Base-by-base conservation (phyloP, 345 rosid genomes). In the Eutrema japonicum region DNA sequence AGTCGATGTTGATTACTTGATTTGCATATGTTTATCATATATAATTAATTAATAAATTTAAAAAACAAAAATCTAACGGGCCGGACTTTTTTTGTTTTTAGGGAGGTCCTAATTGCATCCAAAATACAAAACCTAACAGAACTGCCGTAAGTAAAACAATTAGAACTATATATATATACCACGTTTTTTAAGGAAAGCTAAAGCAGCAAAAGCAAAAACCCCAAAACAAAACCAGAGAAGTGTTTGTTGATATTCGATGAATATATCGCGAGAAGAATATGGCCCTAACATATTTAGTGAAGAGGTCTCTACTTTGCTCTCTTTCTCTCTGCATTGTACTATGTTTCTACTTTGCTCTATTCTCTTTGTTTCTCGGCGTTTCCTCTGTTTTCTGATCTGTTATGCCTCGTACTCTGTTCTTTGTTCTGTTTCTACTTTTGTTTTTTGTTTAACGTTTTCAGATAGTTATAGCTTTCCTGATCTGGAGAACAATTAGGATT, bases 261-360 rank as follows among this genome's bases (percentile, higher is more conserved):
- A 59, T 33, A 48, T 27, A 9, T 47, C 18, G 22, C 18, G 12
- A 26, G 42, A 60, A 60, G 68, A 38, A 59, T 6, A 13, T 50
- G 67, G n/a, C 68, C 37, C 4, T 12, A 14, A 42, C 42, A 8
- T 3, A 27, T 0, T 27, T 37, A 4, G 0, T 50, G 26, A 33
- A 42, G 45, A 71, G 75, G 75, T 71, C 2, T 69, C 42, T 43
- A 49, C 66, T 70, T 60, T 60, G 3, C 67, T 71, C 5, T 64
- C 6, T 45, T 35, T 35, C 16, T 63, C 22, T 63, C 22, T 51
- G 36, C 60, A 16, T 50, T 2, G 4, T 62, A 8, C 59, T 70
- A 38, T 70, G 50, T 70, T 70, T 57, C 26, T 55, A 37, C 26
- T 14, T 27, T 29, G 6, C 69, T 64, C 43, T 32, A 5, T 32